These are phyloP conservation scores for Wickerhamiella parazyma DNA, from an alignment of 805 yeast species.

Conservation along the genomic window DNA sequence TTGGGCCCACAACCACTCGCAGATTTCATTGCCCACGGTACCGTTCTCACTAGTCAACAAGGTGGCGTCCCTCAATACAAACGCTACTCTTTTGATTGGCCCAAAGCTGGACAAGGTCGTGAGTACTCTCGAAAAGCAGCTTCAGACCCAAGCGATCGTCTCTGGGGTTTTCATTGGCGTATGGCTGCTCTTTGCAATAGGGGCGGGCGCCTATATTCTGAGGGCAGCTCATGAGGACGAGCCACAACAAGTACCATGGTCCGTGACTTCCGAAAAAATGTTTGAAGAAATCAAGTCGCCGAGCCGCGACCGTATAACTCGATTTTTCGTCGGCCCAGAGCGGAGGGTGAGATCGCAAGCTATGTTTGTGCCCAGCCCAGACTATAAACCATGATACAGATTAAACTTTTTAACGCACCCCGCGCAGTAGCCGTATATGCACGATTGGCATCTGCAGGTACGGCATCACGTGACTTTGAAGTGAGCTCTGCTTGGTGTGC, in stretches of 20 bases:
- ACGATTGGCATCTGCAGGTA: too few relatives aligned
- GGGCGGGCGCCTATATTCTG: slow-evolving; percentile 4
- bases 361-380: background rate
- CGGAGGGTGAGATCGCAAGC: background rate
- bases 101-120: background rate
- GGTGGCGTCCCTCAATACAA: background rate
- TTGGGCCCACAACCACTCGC: slow-evolving; percentile 60
- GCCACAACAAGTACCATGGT: slow-evolving; percentile 1
- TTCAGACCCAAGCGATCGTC: slow-evolving; percentile 12
- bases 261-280: background rate
- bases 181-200: slow-evolving; percentile 13
- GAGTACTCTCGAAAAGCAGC: slow-evolving; percentile 5
- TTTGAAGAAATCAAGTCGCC: slow-evolving; percentile 1
- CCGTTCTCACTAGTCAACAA: background rate
- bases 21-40: slow-evolving; percentile 39
- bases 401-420: too few relatives aligned
- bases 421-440: too few relatives aligned
- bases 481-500: too few relatives aligned
- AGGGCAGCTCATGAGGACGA: background rate
- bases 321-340: slow-evolving; percentile 10
- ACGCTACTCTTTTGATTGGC: background rate
- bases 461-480: too few relatives aligned
- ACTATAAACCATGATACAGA: background rate
- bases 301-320: background rate
- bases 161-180: slow-evolving; percentile 13